Evolutionary conservation across 495 filamentous ascomycete species (phyloP), one percentile per base, ranked within the genome.

Genomic region (Hypoxylon perforatum): DNA sequence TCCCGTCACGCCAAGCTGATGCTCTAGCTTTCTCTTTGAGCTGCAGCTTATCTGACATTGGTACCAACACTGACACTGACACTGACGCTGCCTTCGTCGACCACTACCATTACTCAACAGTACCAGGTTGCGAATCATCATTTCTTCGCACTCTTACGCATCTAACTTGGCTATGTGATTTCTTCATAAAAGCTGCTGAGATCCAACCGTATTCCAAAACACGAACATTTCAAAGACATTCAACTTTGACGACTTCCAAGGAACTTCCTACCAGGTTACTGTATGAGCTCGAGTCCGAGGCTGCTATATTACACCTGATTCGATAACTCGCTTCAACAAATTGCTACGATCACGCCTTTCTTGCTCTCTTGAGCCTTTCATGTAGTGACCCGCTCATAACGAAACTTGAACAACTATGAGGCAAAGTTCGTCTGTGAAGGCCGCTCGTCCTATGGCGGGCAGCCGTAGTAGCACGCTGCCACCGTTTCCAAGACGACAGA

Each of bases 401-500:
- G 41, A 14, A 57, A 53, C 45, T 45, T 14, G 33, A 23, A 44
- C 60, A 49, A 58, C 51, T 49, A 76, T 74, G 67, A 73, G 58
- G 46, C 67, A 53, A 61, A 71, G 42, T 48, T 63, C 58, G 22
- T 69, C 62, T 47, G 10, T 62, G 48, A 68, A 58, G 67, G 54
- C 58, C 46, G 47, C 55, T 17, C 45, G 60, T 61, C 57, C 70
- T 47, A 35, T 62, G 55, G 59, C 41, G 48, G 42, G 53, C 48
- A 46, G 22, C 36, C 57, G 49, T 62, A 59, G 59, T 67, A 48
- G 21, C 15, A 25, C 65, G 14, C 35, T 75, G 28, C 79, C 80
- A 48, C 81, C 82, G 8, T 85, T 82, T 57, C 84, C 84, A 10
- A 74, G 39, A 50, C 84, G 82, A 61, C 91, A 93, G 76, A 78